Percentiles rank a stretch among this genome's conserved stretches.
Evolutionary conservation across 1,139 yeast genomes (phyloP).

Genomic region (Candida mesenterica): DNA sequence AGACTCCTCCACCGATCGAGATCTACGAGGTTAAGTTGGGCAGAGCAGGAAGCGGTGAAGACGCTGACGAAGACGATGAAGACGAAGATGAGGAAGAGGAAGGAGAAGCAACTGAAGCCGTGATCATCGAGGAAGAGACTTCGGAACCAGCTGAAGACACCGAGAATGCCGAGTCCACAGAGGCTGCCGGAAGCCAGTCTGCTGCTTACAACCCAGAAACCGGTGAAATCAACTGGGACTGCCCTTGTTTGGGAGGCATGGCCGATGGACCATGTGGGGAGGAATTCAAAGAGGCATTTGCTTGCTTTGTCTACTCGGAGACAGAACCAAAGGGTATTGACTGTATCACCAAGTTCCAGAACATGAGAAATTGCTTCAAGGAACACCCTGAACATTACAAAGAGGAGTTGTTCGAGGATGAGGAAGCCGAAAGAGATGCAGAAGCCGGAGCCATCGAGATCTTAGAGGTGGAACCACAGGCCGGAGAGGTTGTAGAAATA

Average conservation of each 20-base stretch:
- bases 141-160: conserved; percentile 16
- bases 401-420: conserved; percentile 84
- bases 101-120: conserved; percentile 9
- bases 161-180: conserved; percentile 13
- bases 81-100: conserved; percentile 12
- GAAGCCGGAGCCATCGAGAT: conserved; percentile 6
- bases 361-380: conserved; percentile 95
- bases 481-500: conserved; percentile 1
- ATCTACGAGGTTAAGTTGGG: conserved; percentile 12
- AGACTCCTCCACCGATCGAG: conserved; percentile 8
- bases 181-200: conserved; percentile 23
- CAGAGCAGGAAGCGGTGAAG: conserved; percentile 9
- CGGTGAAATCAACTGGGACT: conserved; percentile 99
- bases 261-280: conserved; percentile 99
- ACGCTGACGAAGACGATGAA: conserved; percentile 13
- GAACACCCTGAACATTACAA: conserved; percentile 91
- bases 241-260: conserved; percentile 99
- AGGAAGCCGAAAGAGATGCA: conserved; percentile 27
- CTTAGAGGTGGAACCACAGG: neutral
- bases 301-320: conserved; percentile 93
- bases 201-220: conserved; percentile 96
- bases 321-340: conserved; percentile 97
- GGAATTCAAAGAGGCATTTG: conserved; percentile 93
- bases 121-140: conserved; percentile 13
- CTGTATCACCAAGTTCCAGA: conserved; percentile 87